Base-by-base conservation (phyloP, 108 stramenopile species). In the Conticribra weissflogii region DNA sequence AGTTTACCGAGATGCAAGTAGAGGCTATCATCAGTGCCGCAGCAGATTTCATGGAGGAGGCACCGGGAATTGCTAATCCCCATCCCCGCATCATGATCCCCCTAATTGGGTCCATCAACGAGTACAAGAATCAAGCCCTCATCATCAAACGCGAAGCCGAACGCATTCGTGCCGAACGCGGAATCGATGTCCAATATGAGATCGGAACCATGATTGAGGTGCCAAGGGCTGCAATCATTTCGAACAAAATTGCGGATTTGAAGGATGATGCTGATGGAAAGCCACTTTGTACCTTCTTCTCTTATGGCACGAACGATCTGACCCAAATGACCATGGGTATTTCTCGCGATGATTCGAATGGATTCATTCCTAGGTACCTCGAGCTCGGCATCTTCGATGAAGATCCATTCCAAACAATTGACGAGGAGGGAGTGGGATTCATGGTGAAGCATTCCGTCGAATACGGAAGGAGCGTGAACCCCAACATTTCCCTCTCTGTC, bases 171-270 rank as follows among this genome's bases (percentile, higher is more conserved):
- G 54, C 52, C 14, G 82, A 86, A 51, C 67, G 84, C 29, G 73
- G 73, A 4, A 70, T 81, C 15, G 74, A 86, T 55, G 56, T 93
- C 46, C 71, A 80, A 22, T 89, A 84, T 59, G 85, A 90, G 47
- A 81, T 96, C 52, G 95, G 95, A 23, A 96, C 95, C 16, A 96
- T 96, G 95, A 87, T 96, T 68, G 95, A 96, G 76, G 86, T 92
- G 21, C 95, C 95, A 14, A 84, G 95, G 21, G 91, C 95, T 12
- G 90, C 90, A 32, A 47, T 92, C 46, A 71, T 83, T 22, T 85
- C 95, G 15, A 83, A 88, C 45, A 63, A 88, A 56, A 77, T 96
- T 68, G 92, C 95, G 28, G 59, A 59, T 12, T 48, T 82, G 51
- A 73, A 63, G 16, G 92, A 96, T 41, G 81, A 83, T 9, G 67